Evolutionary conservation across 495 filamentous ascomycete genomes (phyloP).

Genomic region (Hypoxylon cercidicola): DNA sequence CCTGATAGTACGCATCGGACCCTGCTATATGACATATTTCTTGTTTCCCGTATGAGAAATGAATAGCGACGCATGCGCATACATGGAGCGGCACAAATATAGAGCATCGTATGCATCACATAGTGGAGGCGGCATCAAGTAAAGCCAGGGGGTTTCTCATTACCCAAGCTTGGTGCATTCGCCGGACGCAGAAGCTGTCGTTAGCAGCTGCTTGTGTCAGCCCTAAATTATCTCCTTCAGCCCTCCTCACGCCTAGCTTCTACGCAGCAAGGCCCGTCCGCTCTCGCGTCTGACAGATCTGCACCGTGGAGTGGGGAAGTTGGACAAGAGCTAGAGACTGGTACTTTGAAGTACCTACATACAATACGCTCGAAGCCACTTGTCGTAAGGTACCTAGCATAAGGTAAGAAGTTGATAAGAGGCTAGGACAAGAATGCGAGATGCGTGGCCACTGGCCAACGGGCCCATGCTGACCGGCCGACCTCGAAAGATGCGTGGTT

Average conservation of each 20-base stretch:
- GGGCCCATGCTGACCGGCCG: conserved; percentile 26
- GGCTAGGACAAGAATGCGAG: neutral
- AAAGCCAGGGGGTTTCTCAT: conserved; percentile 7
- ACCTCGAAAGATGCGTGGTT: conserved; percentile 26
- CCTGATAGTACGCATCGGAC: conserved; percentile 13
- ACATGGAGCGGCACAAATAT: conserved; percentile 12
- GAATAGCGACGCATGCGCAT: conserved; percentile 4
- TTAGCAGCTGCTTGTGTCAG: conserved; percentile 29
- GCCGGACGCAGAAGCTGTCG: neutral
- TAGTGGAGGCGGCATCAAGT: conserved; percentile 8
- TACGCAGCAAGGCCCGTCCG: conserved; percentile 33
- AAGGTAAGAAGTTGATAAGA: neutral
- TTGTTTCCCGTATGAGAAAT: conserved; percentile 24
- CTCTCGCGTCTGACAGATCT: conserved; percentile 41
- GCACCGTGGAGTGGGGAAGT: conserved; percentile 30
- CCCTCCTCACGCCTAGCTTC: conserved; percentile 32
- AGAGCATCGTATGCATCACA: conserved; percentile 13
- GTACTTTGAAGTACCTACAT: conserved; percentile 27
- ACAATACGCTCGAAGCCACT: conserved; percentile 17
- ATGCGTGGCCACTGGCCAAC: conserved; percentile 25
- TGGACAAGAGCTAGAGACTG: conserved; percentile 3
- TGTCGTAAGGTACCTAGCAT: no score
- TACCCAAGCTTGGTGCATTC: conserved; percentile 22
- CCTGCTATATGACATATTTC: conserved; percentile 19
- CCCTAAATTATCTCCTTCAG: conserved; percentile 38